Evolutionary conservation across 225 moss, liverwort and hornwort genomes (phyloP).

Genomic region (Antitrichia curtipendula): DNA sequence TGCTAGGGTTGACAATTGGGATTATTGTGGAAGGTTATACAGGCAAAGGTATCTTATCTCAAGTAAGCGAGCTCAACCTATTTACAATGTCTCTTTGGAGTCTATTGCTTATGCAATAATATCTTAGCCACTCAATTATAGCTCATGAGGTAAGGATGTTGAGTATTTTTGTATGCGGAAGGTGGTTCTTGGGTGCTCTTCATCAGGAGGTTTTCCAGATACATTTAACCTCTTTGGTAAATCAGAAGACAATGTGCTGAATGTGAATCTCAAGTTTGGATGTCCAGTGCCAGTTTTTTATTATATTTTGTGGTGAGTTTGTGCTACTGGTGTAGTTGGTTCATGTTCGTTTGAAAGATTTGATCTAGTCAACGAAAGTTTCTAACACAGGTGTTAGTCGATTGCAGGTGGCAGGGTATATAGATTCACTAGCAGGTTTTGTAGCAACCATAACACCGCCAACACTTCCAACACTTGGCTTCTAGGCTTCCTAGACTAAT

Average conservation of each 20-base stretch:
- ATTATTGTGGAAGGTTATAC: conserved; percentile 76
- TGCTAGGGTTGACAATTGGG: conserved; percentile 77
- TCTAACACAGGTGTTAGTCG: not conserved
- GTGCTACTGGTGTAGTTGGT: not conserved
- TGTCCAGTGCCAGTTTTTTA: not conserved
- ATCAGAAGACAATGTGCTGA: not conserved
- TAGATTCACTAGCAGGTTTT: conserved; percentile 33
- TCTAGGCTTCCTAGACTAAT: not conserved
- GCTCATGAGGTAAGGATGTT: not conserved
- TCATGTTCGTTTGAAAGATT: not conserved
- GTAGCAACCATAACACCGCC: conserved; percentile 27
- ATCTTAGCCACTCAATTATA: not conserved
- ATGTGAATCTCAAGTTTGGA: not conserved
- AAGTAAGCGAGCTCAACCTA: conserved; percentile 36
- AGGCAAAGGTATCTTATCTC: conserved; percentile 73
- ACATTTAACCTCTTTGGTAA: not conserved
- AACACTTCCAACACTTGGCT: not conserved
- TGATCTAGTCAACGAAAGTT: not conserved
- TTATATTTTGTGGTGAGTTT: not conserved
- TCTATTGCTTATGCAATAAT: not conserved
- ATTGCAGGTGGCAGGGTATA: conserved; percentile 38
- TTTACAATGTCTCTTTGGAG: not conserved
- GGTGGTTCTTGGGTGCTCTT: conserved; percentile 8
- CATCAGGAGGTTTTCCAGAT: not conserved
- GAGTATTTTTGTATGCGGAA: not conserved